phyloP scores from a whole-genome alignment of 139 green algal species.

The Astrephomene gubernaculifera region DNA sequence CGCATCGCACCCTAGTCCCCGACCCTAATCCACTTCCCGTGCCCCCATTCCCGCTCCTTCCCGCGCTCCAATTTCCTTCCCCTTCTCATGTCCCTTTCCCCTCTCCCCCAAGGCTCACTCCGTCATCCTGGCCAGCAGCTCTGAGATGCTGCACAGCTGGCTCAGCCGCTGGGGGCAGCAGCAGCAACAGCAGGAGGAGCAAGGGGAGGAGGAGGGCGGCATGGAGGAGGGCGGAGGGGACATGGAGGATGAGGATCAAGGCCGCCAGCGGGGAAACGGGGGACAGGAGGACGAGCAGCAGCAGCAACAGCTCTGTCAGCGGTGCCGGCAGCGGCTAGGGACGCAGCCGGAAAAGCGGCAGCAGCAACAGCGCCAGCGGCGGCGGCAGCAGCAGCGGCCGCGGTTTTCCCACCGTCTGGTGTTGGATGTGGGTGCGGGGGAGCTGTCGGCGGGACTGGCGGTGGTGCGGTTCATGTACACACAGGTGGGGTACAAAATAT shows the following conservation, averaged over 20 bases:
- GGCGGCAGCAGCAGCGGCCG: slow-evolving; percentile 1
- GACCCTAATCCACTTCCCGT: no score
- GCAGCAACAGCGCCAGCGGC: not conserved
- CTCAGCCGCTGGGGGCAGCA: slow-evolving; percentile 11
- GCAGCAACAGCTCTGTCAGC: not conserved
- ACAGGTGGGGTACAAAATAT: not conserved
- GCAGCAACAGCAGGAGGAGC: not conserved
- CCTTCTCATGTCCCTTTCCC: not conserved
- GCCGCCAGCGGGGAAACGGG: not conserved
- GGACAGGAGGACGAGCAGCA: no score
- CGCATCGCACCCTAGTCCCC: no score
- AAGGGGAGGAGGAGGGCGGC: not conserved
- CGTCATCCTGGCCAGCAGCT: slow-evolving; percentile 25
- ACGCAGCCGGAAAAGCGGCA: no score
- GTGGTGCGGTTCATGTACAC: slow-evolving; percentile 40
- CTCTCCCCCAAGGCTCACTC: slow-evolving; percentile 5
- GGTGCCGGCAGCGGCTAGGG: no score
- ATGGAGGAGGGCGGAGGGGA: not conserved
- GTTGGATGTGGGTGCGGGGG: not conserved
- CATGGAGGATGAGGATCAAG: not conserved
- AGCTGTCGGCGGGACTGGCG: slow-evolving; percentile 16
- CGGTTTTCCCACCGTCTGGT: not conserved
- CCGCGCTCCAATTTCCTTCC: no score
- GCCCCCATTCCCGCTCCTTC: no score
- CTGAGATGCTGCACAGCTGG: slow-evolving; percentile 27